phyloP scores from a whole-genome alignment of 2,329 filamentous ascomycete species.

The Trichoderma cornu-damae region DNA sequence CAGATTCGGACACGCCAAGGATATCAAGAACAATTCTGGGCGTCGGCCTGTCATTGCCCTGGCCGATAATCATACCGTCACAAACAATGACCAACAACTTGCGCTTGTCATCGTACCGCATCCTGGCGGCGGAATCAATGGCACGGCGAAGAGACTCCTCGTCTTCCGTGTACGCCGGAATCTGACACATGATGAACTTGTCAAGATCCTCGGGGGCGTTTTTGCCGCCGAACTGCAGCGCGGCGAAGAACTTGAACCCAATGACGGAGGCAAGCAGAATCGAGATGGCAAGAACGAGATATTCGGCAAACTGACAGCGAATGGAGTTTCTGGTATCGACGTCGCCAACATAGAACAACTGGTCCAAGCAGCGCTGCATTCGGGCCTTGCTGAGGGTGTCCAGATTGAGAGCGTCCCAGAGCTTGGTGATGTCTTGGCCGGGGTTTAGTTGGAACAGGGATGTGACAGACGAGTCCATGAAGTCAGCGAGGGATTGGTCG shows the following conservation, averaged over 20 bases:
- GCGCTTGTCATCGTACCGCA: slow-evolving; percentile 97
- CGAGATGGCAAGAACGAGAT: slow-evolving; percentile 82
- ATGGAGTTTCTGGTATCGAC: slow-evolving; percentile 85
- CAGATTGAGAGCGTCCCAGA: slow-evolving; percentile 69
- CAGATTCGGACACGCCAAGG: slow-evolving; percentile 84
- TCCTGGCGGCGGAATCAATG: slow-evolving; percentile 90
- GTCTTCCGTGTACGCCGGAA: slow-evolving; percentile 96
- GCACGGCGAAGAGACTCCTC: slow-evolving; percentile 95
- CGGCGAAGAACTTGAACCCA: slow-evolving; percentile 93
- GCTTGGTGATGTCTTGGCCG: slow-evolving; percentile 75
- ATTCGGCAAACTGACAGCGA: slow-evolving; percentile 80
- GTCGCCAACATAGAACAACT: slow-evolving; percentile 89
- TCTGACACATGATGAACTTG: slow-evolving; percentile 97
- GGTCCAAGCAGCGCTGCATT: slow-evolving; percentile 83
- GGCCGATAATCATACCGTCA: slow-evolving; percentile 99
- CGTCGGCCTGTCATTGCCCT: slow-evolving; percentile 93
- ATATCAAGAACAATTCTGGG: slow-evolving; percentile 96
- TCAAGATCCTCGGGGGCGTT: slow-evolving; percentile 93
- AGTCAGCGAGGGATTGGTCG: slow-evolving; percentile 56
- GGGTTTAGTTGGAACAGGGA: slow-evolving; percentile 70
- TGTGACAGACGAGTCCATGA: slow-evolving; percentile 73
- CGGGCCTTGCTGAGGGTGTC: slow-evolving; percentile 50
- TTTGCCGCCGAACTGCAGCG: slow-evolving; percentile 87
- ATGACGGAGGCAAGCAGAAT: slow-evolving; percentile 76
- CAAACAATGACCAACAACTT: slow-evolving; percentile 91